Conservation (phyloP, 345 rosid genomes). For the Cardamine resedifolia region DNA sequence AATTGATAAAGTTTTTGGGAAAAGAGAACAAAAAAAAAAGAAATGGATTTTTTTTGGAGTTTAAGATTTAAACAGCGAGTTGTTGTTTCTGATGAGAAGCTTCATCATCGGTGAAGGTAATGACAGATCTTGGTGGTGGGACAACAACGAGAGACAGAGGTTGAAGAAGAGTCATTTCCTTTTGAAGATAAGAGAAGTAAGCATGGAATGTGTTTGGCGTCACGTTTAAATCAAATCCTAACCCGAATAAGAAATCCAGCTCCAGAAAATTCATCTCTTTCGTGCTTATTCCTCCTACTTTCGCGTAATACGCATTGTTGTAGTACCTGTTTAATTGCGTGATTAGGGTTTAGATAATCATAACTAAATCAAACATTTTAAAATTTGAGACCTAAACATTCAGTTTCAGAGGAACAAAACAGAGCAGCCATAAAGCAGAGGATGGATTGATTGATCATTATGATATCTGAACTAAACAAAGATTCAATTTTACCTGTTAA, state of each 20-base stretch:
- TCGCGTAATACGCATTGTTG: slow-evolving; percentile 91
- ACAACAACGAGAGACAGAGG: slow-evolving; percentile 39
- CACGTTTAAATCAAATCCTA: slow-evolving; percentile 76
- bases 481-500: neutral
- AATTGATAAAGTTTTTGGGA: neutral
- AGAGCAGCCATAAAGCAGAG: slow-evolving; percentile 5
- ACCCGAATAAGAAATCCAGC: slow-evolving; percentile 79
- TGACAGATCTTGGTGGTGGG: slow-evolving; percentile 41
- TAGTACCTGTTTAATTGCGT: slow-evolving; percentile 49
- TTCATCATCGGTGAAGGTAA: slow-evolving; percentile 67
- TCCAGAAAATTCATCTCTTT: slow-evolving; percentile 82
- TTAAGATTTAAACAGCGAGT: slow-evolving; percentile 50
- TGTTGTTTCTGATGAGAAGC: slow-evolving; percentile 65
- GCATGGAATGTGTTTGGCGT: slow-evolving; percentile 74
- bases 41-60: slow-evolving; percentile 34
- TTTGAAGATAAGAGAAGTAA: slow-evolving; percentile 64
- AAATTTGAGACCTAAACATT: neutral
- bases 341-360: neutral
- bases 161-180: slow-evolving; percentile 60
- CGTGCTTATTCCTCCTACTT: slow-evolving; percentile 90
- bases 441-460: neutral
- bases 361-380: neutral
- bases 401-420: neutral
- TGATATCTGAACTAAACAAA: neutral
- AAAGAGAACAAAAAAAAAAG: slow-evolving; percentile 6